phyloP scores from a whole-genome alignment of 768 basidiomycete species.

The Lactarius pseudohatsudake region DNA sequence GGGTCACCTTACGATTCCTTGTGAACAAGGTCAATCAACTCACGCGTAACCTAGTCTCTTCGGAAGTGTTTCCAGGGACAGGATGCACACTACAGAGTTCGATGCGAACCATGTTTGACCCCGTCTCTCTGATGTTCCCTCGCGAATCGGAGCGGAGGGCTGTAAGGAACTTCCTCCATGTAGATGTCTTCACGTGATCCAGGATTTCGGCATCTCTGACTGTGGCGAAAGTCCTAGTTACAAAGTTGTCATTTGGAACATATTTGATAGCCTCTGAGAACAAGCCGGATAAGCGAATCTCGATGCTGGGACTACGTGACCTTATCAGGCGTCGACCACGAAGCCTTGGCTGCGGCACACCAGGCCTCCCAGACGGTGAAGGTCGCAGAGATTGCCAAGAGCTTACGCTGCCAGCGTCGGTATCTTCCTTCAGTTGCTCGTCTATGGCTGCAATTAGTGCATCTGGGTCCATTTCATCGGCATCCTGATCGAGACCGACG shows the following conservation, averaged over 20 bases:
- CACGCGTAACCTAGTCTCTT: slow-evolving; percentile 80
- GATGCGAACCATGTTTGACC: slow-evolving; percentile 89
- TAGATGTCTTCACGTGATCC: slow-evolving; percentile 97
- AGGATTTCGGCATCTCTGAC: slow-evolving; percentile 82
- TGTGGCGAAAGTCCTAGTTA: slow-evolving; percentile 65
- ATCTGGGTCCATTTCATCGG: slow-evolving; percentile 70
- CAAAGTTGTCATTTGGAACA: slow-evolving; percentile 50
- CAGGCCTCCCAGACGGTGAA: slow-evolving; percentile 36
- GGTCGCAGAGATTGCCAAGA: slow-evolving; percentile 89
- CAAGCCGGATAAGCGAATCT: slow-evolving; percentile 70
- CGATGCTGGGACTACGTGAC: slow-evolving; percentile 78
- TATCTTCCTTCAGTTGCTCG: slow-evolving; percentile 77
- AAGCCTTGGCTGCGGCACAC: slow-evolving; percentile 9
- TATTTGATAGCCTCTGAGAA: slow-evolving; percentile 69
- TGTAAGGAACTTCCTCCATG: slow-evolving; percentile 97
- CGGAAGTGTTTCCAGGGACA: slow-evolving; percentile 58
- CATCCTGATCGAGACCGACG: slow-evolving; percentile 81
- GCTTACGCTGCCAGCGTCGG: slow-evolving; percentile 73
- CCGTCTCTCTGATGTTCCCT: slow-evolving; percentile 88
- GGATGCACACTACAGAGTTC: slow-evolving; percentile 77
- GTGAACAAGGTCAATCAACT: slow-evolving; percentile 34
- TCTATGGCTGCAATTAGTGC: slow-evolving; percentile 90
- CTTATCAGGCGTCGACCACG: slow-evolving; percentile 60
- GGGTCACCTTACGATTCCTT: slow-evolving; percentile 5
- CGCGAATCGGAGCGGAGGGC: slow-evolving; percentile 78